Evolutionary conservation across 2,329 filamentous ascomycete genomes (phyloP).

Genomic region (Akanthomyces muscarius): DNA sequence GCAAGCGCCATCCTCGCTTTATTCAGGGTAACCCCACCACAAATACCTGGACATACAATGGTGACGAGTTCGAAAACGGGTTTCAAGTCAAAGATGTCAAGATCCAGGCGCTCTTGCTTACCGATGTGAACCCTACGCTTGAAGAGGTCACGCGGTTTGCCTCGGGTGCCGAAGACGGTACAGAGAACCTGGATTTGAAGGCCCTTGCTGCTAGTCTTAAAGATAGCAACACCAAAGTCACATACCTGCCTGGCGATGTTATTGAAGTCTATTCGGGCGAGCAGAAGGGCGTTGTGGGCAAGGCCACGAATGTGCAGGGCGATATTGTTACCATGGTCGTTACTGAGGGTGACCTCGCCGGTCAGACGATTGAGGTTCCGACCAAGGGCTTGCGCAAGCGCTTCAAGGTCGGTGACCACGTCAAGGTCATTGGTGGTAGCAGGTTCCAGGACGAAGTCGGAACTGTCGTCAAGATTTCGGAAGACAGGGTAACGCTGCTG

Average conservation of each 20-base stretch:
- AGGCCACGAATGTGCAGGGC: constrained; percentile 77
- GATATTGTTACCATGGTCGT: constrained; percentile 91
- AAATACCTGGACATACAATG: constrained; percentile 79
- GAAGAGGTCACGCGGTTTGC: constrained; percentile 97
- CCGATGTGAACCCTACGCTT: constrained; percentile 86
- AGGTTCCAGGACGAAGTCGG: constrained; percentile 93
- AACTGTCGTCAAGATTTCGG: constrained; percentile 90
- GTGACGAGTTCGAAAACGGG: constrained; percentile 86
- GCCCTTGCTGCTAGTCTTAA: constrained; percentile 88
- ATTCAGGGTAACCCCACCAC: constrained; percentile 67
- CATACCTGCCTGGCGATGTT: constrained; percentile 89
- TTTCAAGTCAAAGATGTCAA: constrained; percentile 94
- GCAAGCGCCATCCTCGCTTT: constrained; percentile 71
- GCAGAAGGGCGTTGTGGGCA: constrained; percentile 85
- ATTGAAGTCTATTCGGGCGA: constrained; percentile 96
- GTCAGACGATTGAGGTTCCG: constrained; percentile 86
- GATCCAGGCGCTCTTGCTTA: constrained; percentile 77
- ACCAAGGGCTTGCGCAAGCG: constrained; percentile 88
- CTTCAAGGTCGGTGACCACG: constrained; percentile 91
- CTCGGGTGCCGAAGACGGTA: constrained; percentile 82
- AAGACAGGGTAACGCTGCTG: constrained; percentile 87
- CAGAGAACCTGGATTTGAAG: constrained; percentile 87
- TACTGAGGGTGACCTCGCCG: constrained; percentile 73
- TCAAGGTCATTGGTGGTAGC: constrained; percentile 96
- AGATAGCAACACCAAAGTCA: constrained; percentile 72